Evolutionary conservation across 176 grass and related monocot genomes (phyloP).

Genomic region (Ensete ventricosum): DNA sequence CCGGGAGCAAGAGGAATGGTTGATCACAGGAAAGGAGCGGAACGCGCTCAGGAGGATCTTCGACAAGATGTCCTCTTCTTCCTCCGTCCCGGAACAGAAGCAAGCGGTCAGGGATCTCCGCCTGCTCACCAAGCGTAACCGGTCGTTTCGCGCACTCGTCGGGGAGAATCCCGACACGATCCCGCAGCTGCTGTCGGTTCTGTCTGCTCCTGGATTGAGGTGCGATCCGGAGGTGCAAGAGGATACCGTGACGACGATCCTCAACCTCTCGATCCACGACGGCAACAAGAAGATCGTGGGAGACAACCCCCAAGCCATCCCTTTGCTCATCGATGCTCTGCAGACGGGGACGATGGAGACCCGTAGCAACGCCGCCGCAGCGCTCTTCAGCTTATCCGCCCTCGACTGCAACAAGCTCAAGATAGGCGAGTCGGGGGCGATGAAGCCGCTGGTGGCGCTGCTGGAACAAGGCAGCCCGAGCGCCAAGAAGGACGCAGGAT

Average conservation of each 20-base stretch:
- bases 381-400: slow-evolving; percentile 72
- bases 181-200: slow-evolving; percentile 44
- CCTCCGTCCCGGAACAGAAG: slow-evolving; percentile 35
- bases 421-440: slow-evolving; percentile 50
- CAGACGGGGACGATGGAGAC: slow-evolving; percentile 52
- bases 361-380: slow-evolving; percentile 62
- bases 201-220: slow-evolving; percentile 38
- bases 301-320: slow-evolving; percentile 49
- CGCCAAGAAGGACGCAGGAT: slow-evolving; percentile 66
- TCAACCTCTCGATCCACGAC: slow-evolving; percentile 84
- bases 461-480: slow-evolving; percentile 47
- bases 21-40: slow-evolving; percentile 37
- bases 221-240: slow-evolving; percentile 52
- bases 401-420: slow-evolving; percentile 67
- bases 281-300: slow-evolving; percentile 72
- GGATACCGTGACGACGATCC: slow-evolving; percentile 69
- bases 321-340: slow-evolving; percentile 54
- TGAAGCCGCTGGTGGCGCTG: slow-evolving; percentile 63
- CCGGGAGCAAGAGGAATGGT: slow-evolving; percentile 25
- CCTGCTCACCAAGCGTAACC: slow-evolving; percentile 56
- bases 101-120: slow-evolving; percentile 55
- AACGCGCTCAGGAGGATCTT: slow-evolving; percentile 44
- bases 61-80: slow-evolving; percentile 42
- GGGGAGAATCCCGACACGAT: slow-evolving; percentile 54
- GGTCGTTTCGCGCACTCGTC: slow-evolving; percentile 58